Evolutionary conservation across 2,329 filamentous ascomycete species (phyloP), one percentile per base, ranked within the genome.

Genomic region (Clonostachys byssicola): DNA sequence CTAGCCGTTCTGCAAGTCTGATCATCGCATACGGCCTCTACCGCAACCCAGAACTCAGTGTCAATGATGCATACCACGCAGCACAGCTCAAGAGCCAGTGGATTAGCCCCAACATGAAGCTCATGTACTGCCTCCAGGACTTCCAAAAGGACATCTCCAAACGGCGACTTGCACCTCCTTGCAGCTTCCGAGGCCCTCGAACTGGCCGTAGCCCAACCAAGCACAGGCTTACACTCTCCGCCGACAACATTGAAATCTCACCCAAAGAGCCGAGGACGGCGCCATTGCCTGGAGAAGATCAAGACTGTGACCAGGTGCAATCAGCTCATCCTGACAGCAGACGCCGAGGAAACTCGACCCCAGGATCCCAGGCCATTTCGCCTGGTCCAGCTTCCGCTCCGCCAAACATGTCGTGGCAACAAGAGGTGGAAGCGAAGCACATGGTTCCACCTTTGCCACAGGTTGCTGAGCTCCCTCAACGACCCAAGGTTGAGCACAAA

Each of bases 51-150:
- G 77, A 83, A 6, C 69, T 90, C 57, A 89, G 78, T 55, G 88
- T 92, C 46, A 91, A 92, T 59, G 88, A 92, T 61, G 88, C 89
- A 3, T 94, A 94, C 61, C 83, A 90, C 60, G 79, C 84, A 4
- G 88, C 89, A 4, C 90, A 95, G 66, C 77, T 81, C 46, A 87
- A 87, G 67, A 94, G 89, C 64, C 83, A 78, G 59, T 95, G 89
- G 89, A 92, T 95, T 56, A 91, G 89, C 49, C 89, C 89, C 0
- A 95, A 95, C 64, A 95, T 95, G 89, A 89, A 89, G 55, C 74
- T 95, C 54, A 91, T 95, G 77, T 94, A 94, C 74, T 91, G 89
- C 55, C 71, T 95, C 43, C 88, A 92, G 62, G 88, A 92, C 59
- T 92, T 92, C 60, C 82, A 85, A 55, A 85, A 85, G 58, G 73